Percentiles rank a stretch among this genome's conserved stretches.
Evolutionary conservation across 2,329 filamentous ascomycete species (phyloP).

Genomic region (Pseudonectria buxi): DNA sequence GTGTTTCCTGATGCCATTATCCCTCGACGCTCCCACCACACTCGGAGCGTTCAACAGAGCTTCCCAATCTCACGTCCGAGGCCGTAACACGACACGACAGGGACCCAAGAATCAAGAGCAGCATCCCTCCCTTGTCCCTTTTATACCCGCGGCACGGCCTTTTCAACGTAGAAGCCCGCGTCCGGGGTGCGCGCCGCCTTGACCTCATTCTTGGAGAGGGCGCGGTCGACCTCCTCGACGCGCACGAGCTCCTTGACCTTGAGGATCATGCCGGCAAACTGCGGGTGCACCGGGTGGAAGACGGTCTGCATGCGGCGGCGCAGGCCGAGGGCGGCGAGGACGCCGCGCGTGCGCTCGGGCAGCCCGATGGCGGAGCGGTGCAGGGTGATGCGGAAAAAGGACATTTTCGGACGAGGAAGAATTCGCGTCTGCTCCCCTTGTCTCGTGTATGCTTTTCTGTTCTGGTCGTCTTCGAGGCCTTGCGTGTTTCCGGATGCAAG

Average conservation of each 20-base stretch:
- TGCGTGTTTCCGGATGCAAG: too few species aligned
- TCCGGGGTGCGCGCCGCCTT: constrained; percentile 67
- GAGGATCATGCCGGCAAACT: constrained; percentile 85
- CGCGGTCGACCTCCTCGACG: constrained; percentile 67
- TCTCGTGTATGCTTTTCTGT: neutral
- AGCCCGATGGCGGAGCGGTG: constrained; percentile 86
- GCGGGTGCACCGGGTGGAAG: constrained; percentile 76
- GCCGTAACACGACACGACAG: too few species aligned
- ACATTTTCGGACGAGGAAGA: too few species aligned
- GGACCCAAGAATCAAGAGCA: too few species aligned
- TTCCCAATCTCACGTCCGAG: too few species aligned
- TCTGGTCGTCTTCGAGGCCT: too few species aligned
- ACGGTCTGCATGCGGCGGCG: constrained; percentile 80
- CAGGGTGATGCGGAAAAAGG: constrained; percentile 86
- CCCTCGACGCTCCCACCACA: constrained; percentile 1
- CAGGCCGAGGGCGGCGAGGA: constrained; percentile 78
- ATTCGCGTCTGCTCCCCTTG: too few species aligned
- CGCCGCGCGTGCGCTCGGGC: constrained; percentile 69
- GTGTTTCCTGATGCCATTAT: neutral
- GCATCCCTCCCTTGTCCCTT: neutral
- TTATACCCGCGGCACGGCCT: constrained; percentile 26
- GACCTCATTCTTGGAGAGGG: constrained; percentile 61
- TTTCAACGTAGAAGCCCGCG: constrained; percentile 75
- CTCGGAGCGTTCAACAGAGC: too few species aligned
- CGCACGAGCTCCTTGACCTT: constrained; percentile 87